phyloP scores from a whole-genome alignment of 2,329 filamentous ascomycete genomes.

The Tolypocladium pustulatum region DNA sequence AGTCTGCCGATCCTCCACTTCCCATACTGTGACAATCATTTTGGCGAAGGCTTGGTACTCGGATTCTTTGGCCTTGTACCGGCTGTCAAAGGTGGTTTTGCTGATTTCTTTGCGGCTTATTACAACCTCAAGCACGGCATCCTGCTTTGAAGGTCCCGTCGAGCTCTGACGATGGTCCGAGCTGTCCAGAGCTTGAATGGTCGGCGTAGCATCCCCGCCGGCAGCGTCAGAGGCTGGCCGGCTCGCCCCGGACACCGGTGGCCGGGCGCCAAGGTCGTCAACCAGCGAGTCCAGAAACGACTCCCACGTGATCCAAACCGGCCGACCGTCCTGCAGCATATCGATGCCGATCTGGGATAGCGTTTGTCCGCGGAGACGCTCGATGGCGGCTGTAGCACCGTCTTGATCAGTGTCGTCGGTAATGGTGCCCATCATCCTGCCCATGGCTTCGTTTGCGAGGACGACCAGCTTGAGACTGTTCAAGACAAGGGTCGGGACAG shows the following conservation, averaged over 20 bases:
- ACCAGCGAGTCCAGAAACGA: conserved; percentile 44
- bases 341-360: conserved; percentile 64
- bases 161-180: conserved; percentile 20
- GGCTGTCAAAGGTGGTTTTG: conserved; percentile 25
- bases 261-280: conserved; percentile 26
- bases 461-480: conserved; percentile 59
- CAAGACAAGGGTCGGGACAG: conserved; percentile 60
- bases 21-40: conserved; percentile 70
- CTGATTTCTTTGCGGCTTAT: conserved; percentile 40
- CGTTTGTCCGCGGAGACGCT: conserved; percentile 53
- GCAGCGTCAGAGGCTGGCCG: conserved; percentile 14
- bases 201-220: conserved; percentile 27
- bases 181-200: conserved; percentile 12
- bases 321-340: conserved; percentile 56
- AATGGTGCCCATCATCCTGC: conserved; percentile 53
- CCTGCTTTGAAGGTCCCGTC: conserved; percentile 29
- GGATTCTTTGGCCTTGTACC: conserved; percentile 22
- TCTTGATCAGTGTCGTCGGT: conserved; percentile 27
- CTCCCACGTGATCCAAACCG: conserved; percentile 50
- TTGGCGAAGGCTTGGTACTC: conserved; percentile 47
- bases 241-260: conserved; percentile 11
- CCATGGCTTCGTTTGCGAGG: conserved; percentile 68
- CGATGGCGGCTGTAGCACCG: conserved; percentile 35
- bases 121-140: conserved; percentile 59
- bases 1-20: conserved; percentile 52